A percentile compares a stretch with the other conserved stretches of the same genome.
These are phyloP conservation scores for Candida sanyaensis DNA, from an alignment of 1,139 yeast genomes.

Conservation along the genomic window DNA sequence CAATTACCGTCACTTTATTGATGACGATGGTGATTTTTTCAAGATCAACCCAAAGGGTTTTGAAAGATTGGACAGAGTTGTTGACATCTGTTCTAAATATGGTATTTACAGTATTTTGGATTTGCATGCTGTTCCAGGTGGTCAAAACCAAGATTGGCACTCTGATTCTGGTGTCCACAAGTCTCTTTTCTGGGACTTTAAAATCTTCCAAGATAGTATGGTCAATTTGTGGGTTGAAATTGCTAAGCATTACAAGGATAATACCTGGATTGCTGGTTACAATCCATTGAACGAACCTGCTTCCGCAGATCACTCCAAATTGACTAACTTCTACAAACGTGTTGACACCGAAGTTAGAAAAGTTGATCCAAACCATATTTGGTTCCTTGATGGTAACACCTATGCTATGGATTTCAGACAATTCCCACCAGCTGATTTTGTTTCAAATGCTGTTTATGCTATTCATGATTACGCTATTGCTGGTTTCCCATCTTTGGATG, in stretches of 20 bases:
- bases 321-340: constrained; percentile 35
- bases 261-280: constrained; percentile 49
- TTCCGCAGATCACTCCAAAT: constrained; percentile 35
- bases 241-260: constrained; percentile 42
- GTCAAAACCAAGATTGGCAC: constrained; percentile 55
- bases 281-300: constrained; percentile 53
- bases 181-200: constrained; percentile 48
- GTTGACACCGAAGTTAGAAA: constrained; percentile 35
- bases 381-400: constrained; percentile 48
- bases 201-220: constrained; percentile 42
- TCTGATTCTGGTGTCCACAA: constrained; percentile 43
- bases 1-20: constrained; percentile 47
- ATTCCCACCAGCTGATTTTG: constrained; percentile 34
- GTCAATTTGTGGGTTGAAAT: constrained; percentile 42
- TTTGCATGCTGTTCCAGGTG: constrained; percentile 49
- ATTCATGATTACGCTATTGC: constrained; percentile 44
- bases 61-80: constrained; percentile 37
- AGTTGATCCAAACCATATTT: constrained; percentile 46
- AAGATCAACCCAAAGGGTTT: constrained; percentile 41
- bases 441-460: constrained; percentile 45
- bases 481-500: constrained; percentile 42
- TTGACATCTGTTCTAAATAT: constrained; percentile 38
- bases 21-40: constrained; percentile 41
- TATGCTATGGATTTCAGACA: constrained; percentile 49
- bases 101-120: constrained; percentile 47